Evolutionary conservation across 2,329 filamentous ascomycete genomes (phyloP), one percentile per base, ranked within the genome.

Genomic region (Beauveria medogensis): DNA sequence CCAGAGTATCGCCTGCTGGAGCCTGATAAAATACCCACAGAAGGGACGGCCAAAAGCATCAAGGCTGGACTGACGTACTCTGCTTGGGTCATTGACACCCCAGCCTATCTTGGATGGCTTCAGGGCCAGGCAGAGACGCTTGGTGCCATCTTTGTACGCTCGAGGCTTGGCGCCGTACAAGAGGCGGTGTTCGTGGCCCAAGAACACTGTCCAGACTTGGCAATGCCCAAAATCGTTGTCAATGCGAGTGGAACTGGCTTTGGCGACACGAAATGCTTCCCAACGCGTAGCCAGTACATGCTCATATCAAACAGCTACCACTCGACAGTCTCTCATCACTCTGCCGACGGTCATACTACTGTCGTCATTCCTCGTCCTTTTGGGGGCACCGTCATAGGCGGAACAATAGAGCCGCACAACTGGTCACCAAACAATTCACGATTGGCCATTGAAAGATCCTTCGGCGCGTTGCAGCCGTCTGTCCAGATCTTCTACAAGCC

Each of bases 361-460:
- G 52, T 56, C 46, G 16, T 51, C 24, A 46, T 61, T 40, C 59
- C 59, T 12, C 53, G 59, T 2, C 47, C 53, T 10, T 10, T 47
- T 18, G 40, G 53, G 1, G 59, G 53, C 37, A 16, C 53, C 12
- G 53, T 61, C 2, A 44, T 61, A 18, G 59, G 59, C 16, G 59
- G 59, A 2, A 61, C 59, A 18, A 40, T 53, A 12, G 59, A 61
- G 40, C 59, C 59, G 2, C 48, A 46, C n/a, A 56, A 61, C 7
- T 57, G 53, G 59, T 55, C 43, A 10, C 46, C 44, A 3, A 41
- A 22, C 2, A 51, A 55, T 26, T 61, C 51, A 1, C 28, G 28
- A 9, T 7, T 43, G 22, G 52, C 59, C 4, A 30, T 55, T 12
- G 52, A 56, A 53, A 55, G 8, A 61, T 61, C 28, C 16, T 44